Evolutionary conservation across 441 rosid species (phyloP).

Genomic region (Sinapis alba): DNA sequence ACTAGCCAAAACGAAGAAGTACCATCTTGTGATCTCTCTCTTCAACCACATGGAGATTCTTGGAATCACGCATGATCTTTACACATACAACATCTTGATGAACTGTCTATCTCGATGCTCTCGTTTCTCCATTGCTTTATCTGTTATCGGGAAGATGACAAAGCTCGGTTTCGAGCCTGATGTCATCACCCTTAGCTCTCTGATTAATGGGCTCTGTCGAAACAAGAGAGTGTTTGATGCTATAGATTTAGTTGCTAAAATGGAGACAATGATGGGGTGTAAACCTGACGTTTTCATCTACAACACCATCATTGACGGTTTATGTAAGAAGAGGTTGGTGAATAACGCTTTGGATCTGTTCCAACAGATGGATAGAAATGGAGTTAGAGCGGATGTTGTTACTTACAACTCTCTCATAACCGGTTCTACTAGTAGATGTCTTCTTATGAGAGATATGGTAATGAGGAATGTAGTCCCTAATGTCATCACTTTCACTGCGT

Average conservation of each 20-base stretch:
- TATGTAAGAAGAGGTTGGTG: constrained; percentile 19
- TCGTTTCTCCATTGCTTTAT: constrained; percentile 21
- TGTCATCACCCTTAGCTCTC: constrained; percentile 37
- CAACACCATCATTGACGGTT: constrained; percentile 24
- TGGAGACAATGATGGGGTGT: constrained; percentile 27
- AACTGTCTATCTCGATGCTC: constrained; percentile 37
- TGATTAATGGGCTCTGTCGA: constrained; percentile 39
- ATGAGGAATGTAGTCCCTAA: constrained; percentile 10
- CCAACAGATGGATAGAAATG: constrained; percentile 5
- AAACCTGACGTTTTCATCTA: constrained; percentile 26
- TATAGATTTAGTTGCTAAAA: constrained; percentile 8
- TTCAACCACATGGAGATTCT: constrained; percentile 20
- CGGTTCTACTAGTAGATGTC: constrained; percentile 30
- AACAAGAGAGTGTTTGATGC: constrained; percentile 28
- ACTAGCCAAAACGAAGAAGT: constrained; percentile 19
- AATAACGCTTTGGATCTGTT: constrained; percentile 25
- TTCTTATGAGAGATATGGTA: constrained; percentile 13
- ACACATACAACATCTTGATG: constrained; percentile 34
- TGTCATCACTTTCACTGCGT: constrained; percentile 31
- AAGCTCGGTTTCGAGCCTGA: constrained; percentile 33
- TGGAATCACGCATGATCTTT: constrained; percentile 31
- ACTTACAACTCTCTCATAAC: constrained; percentile 31
- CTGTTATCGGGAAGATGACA: constrained; percentile 39
- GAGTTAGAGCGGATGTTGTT: constrained; percentile 23
- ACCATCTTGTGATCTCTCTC: constrained; percentile 22